These are phyloP conservation scores for Salix koriyanagi DNA, from an alignment of 345 rosid genomes.

Conservation along the genomic window DNA sequence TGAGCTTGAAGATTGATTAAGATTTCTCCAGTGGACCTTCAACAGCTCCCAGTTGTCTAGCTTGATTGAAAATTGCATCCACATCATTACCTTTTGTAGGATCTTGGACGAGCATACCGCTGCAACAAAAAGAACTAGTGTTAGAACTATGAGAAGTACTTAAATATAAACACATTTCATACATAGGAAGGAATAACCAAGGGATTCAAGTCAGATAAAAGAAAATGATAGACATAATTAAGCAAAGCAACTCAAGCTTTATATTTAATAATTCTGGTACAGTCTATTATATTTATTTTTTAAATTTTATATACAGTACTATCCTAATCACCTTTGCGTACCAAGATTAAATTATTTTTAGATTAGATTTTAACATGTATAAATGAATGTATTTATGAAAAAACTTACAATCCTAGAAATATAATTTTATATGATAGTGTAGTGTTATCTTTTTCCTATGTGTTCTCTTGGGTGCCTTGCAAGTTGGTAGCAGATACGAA, in stretches of 20 bases:
- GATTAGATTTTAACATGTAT: too few species aligned
- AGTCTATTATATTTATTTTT: too few species aligned
- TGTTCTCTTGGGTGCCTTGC: too few species aligned
- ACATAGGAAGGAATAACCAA: neutral
- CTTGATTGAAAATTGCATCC: slow-evolving; percentile 83
- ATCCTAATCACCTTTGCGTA: too few species aligned
- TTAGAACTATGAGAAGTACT: neutral
- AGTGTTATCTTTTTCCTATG: too few species aligned
- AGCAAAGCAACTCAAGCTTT: neutral
- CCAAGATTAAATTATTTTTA: too few species aligned
- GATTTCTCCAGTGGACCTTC: slow-evolving; percentile 69
- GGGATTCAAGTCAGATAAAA: neutral
- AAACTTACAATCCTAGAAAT: too few species aligned
- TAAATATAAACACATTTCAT: neutral
- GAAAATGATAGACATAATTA: neutral
- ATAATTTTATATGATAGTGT: too few species aligned
- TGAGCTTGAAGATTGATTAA: slow-evolving; percentile 67
- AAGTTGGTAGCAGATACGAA: too few species aligned
- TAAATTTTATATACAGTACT: too few species aligned
- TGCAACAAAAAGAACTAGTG: slow-evolving; percentile 24
- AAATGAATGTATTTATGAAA: too few species aligned
- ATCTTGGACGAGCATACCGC: slow-evolving; percentile 97
- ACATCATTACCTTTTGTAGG: slow-evolving; percentile 74
- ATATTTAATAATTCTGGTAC: too few species aligned
- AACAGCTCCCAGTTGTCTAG: slow-evolving; percentile 80